Evolutionary conservation across 257 asterid genomes (phyloP), one percentile per base, ranked within the genome.

Genomic region (Jacaranda copaia): DNA sequence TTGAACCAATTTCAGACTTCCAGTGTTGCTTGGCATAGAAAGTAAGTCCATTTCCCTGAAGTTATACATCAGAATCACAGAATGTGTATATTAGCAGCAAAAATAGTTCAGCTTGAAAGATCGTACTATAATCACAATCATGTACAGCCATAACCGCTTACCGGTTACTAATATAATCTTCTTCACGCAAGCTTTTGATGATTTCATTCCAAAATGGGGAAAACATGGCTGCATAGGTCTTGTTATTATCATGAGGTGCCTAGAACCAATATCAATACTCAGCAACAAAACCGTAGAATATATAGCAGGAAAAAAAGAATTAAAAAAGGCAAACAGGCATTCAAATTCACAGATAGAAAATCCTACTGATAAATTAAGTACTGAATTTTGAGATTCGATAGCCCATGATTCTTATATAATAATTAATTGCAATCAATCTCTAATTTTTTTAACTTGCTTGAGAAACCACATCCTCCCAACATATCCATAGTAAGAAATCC

Each of bases 201-300:
- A 96, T 93, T 72, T 91, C 99, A 83, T 96, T 96, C 99, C 99
- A 96, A 82, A 93, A 96, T 63, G 98, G 99, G 75, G 98, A 88
- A 84, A 96, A 96, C 58, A 86, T 84, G 61, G 98, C 94, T 51
- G 99, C 97, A 83, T 81, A 46, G 77, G 85, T 82, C 87, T 93
- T 93, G 90, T 84, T 90, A 72, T 83, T 84, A 74, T 89, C 97
- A 69, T 83, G 89, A 77, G 93, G 70, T 59, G 56, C 68, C 96
- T 93, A 87, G 32, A 57, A 55, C 42, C 43, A 60, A 62, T 19
- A 43, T 45, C 71, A 82, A 53, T 25, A 25, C 32, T 75, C 65
- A 81, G 81, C 67, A 67, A 74, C 56, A 45, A 53, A 42, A 39
- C 76, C 78, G 56, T 67, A 77, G 46, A 61, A 72, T 49, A 57